Evolutionary conservation across 257 asterid species (phyloP), one percentile per base, ranked within the genome.

Genomic region (Gardenia jasminoides): DNA sequence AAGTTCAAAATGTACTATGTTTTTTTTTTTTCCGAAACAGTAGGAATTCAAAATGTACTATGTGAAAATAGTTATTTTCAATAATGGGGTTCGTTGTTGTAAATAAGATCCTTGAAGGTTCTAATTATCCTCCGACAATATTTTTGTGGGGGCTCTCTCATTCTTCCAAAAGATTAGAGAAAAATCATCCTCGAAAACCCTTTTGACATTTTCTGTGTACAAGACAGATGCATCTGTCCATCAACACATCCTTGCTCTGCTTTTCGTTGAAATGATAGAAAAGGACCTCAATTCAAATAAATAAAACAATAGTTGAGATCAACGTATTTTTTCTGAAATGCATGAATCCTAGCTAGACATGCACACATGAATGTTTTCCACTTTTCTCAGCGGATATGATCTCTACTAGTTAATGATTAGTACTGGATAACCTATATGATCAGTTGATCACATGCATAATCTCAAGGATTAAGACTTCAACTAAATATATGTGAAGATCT

Each of bases 261-360:
- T 58, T 80, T 77, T 81, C 72, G 46, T 77, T 68, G 85, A 82
- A 85, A 79, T 79, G 87, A 85, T 80, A 50, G 92, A 84, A 59
- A 79, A 81, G 15, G 87, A 82, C 86, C 84, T 82, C 43, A 39
- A 30, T 16, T 71, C 75, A 52, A 69, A 44, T 76, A 82, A 77
- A 76, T 80, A 81, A 26, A 80, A 66, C 10, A 13, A 12, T 33
- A 54, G 5, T 17, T 5, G n/a, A 56, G 64, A 56, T 56, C 64
- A n/a, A 56, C 64, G 1, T 17, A 56, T 56, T 56, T 56, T 36
- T 56, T 56, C 26, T 56, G 64, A 69, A 73, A 24, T 76, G 19
- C 61, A 46, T 44, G 72, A 24, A 62, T 33, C 72, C 70, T 33
- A 65, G 64, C 43, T 17, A 75, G 48, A 56, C 78, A 74, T 58